These are phyloP conservation scores for Glarea lozoyensis DNA, from an alignment of 495 filamentous ascomycete species.

Conservation along the genomic window DNA sequence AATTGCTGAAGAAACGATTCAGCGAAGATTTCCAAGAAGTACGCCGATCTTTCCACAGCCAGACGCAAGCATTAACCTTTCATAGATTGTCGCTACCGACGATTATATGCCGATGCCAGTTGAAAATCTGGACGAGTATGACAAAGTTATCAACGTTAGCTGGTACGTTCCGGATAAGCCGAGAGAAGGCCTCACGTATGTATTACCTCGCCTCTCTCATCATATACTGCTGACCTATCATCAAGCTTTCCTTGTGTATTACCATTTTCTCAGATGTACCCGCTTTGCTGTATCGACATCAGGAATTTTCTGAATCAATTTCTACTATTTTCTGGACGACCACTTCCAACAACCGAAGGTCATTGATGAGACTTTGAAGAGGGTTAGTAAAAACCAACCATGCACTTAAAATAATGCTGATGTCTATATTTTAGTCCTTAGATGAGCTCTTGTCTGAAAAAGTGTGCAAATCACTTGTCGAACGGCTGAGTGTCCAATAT, in stretches of 20 bases:
- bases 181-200: constrained; percentile 65
- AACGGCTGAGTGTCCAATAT: constrained; percentile 84
- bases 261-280: constrained; percentile 98
- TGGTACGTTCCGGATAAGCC: constrained; percentile 84
- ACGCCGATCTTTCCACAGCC: constrained; percentile 4
- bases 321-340: constrained; percentile 89
- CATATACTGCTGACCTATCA: background rate
- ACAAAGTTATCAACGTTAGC: constrained; percentile 86
- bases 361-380: constrained; percentile 81
- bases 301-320: constrained; percentile 94
- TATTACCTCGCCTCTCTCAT: constrained; percentile 19
- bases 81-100: constrained; percentile 84
- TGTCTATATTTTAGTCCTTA: constrained; percentile 41
- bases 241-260: constrained; percentile 82
- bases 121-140: constrained; percentile 78
- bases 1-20: constrained; percentile 82
- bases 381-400: constrained; percentile 28
- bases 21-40: constrained; percentile 91
- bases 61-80: constrained; percentile 3
- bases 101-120: constrained; percentile 99
- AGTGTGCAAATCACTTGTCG: constrained; percentile 82
- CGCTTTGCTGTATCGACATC: constrained; percentile 94
- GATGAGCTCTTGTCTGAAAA: constrained; percentile 85
- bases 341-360: constrained; percentile 80
- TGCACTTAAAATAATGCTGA: background rate